Conservation (phyloP, 257 asterid genomes). For the Solanum virginianum region DNA sequence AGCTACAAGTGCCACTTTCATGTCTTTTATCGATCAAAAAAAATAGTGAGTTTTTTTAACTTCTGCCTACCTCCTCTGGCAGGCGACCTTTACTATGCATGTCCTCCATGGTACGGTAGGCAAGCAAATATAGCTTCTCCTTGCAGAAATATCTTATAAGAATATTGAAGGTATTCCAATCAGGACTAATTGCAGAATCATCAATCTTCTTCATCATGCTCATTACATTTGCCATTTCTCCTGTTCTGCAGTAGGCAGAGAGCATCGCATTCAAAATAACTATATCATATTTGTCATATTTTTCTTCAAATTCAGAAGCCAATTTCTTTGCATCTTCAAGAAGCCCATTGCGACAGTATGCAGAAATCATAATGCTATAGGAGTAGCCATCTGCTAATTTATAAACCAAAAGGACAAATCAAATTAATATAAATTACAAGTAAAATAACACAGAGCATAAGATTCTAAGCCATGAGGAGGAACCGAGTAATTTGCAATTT, state of each 20-base stretch:
- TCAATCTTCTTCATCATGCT: conserved; percentile 94
- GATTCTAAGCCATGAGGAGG: not conserved
- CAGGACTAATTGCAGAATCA: conserved; percentile 68
- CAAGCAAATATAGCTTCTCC: conserved; percentile 66
- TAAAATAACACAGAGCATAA: not conserved
- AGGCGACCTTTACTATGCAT: conserved; percentile 85
- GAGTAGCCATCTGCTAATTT: conserved; percentile 69
- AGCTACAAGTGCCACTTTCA: not conserved
- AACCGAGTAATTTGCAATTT: not conserved
- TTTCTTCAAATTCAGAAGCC: conserved; percentile 70
- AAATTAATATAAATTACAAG: conserved; percentile 4
- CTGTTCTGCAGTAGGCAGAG: conserved; percentile 81
- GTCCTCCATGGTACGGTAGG: conserved; percentile 82
- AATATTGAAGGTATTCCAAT: conserved; percentile 75
- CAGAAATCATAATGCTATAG: conserved; percentile 93
- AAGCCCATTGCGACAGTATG: conserved; percentile 65
- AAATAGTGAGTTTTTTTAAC: not conserved
- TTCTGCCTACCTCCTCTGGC: conserved; percentile 63
- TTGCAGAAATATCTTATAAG: conserved; percentile 78
- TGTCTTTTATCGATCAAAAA: not conserved
- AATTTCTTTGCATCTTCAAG: conserved; percentile 79
- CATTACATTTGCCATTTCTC: conserved; percentile 95
- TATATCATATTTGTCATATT: conserved; percentile 76
- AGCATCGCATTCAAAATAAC: conserved; percentile 87
- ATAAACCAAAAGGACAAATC: conserved; percentile 1